phyloP scores from a whole-genome alignment of 306 rosid species.

The Vigna trinervia region DNA sequence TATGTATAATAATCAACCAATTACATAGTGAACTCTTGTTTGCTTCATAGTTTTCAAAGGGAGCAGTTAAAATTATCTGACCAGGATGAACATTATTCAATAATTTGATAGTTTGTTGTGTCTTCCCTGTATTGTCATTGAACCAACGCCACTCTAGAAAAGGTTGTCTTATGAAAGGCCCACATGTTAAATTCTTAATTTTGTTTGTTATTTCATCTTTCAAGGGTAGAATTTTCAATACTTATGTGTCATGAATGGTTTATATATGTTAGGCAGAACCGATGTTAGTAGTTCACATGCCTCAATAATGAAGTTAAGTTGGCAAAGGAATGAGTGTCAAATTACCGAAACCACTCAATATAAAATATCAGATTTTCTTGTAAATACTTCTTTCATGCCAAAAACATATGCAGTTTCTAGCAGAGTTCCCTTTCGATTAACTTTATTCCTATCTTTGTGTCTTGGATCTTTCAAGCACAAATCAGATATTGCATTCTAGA shows the following conservation, averaged over 20 bases:
- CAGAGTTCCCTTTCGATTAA: conserved; percentile 2
- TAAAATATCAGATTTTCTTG: conserved; percentile 26
- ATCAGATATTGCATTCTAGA: conserved; percentile 13
- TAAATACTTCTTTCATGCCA: background rate
- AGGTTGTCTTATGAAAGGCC: conserved; percentile 36
- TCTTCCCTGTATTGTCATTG: conserved; percentile 55
- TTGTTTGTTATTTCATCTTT: conserved; percentile 43
- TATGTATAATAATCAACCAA: conserved; percentile 61
- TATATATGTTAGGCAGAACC: conserved; percentile 10
- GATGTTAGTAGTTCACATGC: conserved; percentile 37
- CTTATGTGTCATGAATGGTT: background rate
- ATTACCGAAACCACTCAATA: conserved; percentile 14
- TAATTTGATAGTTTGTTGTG: conserved; percentile 42
- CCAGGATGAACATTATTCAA: conserved; percentile 44
- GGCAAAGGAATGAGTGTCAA: conserved; percentile 6
- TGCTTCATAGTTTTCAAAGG: conserved; percentile 81
- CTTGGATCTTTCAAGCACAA: conserved; percentile 7
- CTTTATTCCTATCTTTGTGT: background rate
- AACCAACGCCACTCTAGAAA: conserved; percentile 60
- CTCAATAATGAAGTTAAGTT: background rate
- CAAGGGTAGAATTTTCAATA: conserved; percentile 31
- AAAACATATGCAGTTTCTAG: background rate
- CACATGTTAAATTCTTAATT: conserved; percentile 50
- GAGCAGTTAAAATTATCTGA: conserved; percentile 75
- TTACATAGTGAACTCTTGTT: conserved; percentile 62